These are phyloP conservation scores for Bruguiera parviflora DNA, from an alignment of 345 rosid species.

Conservation along the genomic window DNA sequence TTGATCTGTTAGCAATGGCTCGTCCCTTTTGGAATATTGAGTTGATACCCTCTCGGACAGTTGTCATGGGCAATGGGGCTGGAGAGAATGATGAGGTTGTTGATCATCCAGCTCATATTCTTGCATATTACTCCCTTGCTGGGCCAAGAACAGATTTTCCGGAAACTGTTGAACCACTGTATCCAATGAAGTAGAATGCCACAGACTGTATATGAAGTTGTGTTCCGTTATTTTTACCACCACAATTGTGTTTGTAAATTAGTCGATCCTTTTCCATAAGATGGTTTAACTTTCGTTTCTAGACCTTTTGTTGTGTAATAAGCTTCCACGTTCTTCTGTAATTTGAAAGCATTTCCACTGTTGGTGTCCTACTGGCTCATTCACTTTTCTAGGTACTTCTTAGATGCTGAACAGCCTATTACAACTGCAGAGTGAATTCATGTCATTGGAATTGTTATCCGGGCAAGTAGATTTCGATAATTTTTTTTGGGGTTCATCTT, in stretches of 20 bases:
- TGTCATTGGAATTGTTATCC: too few species aligned
- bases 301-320: conserved; percentile 32
- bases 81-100: conserved; percentile 29
- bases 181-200: conserved; percentile 20
- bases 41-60: conserved; percentile 62
- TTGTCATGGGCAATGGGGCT: conserved; percentile 12
- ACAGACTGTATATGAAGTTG: conserved; percentile 41
- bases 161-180: conserved; percentile 50
- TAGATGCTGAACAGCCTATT: background rate
- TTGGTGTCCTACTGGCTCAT: conserved; percentile 7
- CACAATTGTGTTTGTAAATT: conserved; percentile 27
- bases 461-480: too few species aligned
- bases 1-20: conserved; percentile 64
- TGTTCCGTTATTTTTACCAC: conserved; percentile 1
- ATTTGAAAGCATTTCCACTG: conserved; percentile 21
- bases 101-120: conserved; percentile 87
- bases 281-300: background rate
- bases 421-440: background rate
- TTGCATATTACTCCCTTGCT: conserved; percentile 90
- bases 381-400: background rate
- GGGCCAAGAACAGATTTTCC: conserved; percentile 92
- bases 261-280: conserved; percentile 9
- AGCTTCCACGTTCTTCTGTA: conserved; percentile 28
- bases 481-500: too few species aligned
- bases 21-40: conserved; percentile 97